Conservation (phyloP, 306 rosid genomes). For the Begonia peltatifolia region DNA sequence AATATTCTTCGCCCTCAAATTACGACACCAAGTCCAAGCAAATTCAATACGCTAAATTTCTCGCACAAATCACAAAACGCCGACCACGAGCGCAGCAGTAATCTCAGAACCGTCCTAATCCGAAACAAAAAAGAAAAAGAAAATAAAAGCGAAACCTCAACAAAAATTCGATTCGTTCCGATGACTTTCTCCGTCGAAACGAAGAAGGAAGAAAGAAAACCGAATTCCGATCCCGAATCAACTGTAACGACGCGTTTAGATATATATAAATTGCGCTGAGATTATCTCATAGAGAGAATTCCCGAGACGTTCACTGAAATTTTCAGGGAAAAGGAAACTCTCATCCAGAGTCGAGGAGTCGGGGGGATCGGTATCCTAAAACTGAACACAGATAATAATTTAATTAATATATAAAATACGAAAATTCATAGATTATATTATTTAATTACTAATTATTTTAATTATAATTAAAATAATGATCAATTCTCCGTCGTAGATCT, state of each 20-base stretch:
- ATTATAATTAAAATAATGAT: neutral
- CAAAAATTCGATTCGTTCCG: neutral
- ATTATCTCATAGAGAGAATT: neutral
- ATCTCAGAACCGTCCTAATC: neutral
- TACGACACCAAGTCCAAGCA: neutral
- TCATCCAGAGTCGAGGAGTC: neutral
- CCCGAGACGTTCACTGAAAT: neutral
- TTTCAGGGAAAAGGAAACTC: neutral
- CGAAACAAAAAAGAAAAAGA: neutral
- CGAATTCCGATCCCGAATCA: neutral
- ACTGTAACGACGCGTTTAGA: neutral
- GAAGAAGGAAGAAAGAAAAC: neutral
- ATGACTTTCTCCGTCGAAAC: neutral
- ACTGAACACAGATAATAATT: neutral
- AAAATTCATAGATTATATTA: neutral
- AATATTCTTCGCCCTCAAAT: neutral
- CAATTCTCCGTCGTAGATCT: neutral
- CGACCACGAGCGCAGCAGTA: neutral
- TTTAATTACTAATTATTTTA: neutral
- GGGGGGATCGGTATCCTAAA: neutral
- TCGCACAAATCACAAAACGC: neutral
- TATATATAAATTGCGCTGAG: neutral
- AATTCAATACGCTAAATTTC: neutral
- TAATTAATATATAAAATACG: neutral
- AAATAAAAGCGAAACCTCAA: neutral